Percentiles rank a stretch among this genome's conserved stretches.
Conservation (phyloP, 169 alveolate species). For the Plasmodium falciparum region DNA sequence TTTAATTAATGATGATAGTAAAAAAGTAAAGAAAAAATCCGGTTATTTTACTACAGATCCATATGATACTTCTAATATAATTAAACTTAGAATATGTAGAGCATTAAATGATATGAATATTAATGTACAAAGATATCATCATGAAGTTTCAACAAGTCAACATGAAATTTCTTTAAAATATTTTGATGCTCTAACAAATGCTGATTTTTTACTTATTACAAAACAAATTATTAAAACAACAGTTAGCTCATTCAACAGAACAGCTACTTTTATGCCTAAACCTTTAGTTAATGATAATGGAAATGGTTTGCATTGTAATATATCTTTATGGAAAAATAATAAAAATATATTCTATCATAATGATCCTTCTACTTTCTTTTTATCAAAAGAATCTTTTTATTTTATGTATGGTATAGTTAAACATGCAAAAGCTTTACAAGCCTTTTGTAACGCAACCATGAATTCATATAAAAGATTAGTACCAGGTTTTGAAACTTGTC, state of each 20-base stretch:
- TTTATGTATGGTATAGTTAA: slow-evolving; percentile 86
- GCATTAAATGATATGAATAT: slow-evolving; percentile 78
- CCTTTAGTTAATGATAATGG: slow-evolving; percentile 86
- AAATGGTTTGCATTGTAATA: slow-evolving; percentile 87
- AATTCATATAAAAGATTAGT: slow-evolving; percentile 88
- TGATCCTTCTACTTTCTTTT: slow-evolving; percentile 79
- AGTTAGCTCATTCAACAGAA: slow-evolving; percentile 80
- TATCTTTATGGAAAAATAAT: slow-evolving; percentile 86
- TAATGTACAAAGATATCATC: slow-evolving; percentile 88
- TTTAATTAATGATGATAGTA: slow-evolving; percentile 54
- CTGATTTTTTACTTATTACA: slow-evolving; percentile 80
- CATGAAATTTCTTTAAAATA: slow-evolving; percentile 85
- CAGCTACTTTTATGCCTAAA: slow-evolving; percentile 90
- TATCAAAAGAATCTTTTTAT: slow-evolving; percentile 82
- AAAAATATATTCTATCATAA: slow-evolving; percentile 82
- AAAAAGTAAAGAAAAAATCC: slow-evolving; percentile 76
- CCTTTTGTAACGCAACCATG: slow-evolving; percentile 85
- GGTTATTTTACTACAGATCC: slow-evolving; percentile 85
- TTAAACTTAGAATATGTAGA: slow-evolving; percentile 81
- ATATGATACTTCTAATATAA: slow-evolving; percentile 77
- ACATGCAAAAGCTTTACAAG: slow-evolving; percentile 86
- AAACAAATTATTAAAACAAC: slow-evolving; percentile 83
- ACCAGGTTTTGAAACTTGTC: slow-evolving; percentile 88
- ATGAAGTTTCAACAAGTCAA: slow-evolving; percentile 89
- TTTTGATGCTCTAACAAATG: slow-evolving; percentile 77